Base-by-base conservation (phyloP, 345 rosid species). In the Acer negundo region DNA sequence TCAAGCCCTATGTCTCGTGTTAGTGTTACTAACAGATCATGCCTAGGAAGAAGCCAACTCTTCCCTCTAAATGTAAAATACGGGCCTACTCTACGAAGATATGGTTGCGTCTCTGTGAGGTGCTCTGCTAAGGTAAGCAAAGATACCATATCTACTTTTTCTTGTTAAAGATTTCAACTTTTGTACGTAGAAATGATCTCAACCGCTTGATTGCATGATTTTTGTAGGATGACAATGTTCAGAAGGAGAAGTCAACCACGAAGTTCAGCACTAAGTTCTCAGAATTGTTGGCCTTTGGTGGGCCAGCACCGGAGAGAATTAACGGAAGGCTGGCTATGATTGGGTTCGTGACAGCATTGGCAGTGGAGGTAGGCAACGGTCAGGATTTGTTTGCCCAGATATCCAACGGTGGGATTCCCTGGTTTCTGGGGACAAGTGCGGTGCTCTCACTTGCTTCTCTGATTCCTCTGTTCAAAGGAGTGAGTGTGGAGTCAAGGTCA, bases 221-320 rank as follows among this genome's bases (percentile, higher is more conserved):
- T 23, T 49, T 66, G 40, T 35, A 35, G 69, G 61, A 13, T 2
- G 55, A 68, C 0, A 49, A 13, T 3, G 61, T 67, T 7, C 47
- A 44, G 31, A 55, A 62, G 62, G 71, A 65, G 9, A 4, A 22
- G 23, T 24, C 78, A 3, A 7, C 66, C 10, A 26, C 51, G 38
- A 84, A 81, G 84, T 83, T 80, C 46, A 91, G 92, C 86, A 90
- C 91, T 0, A 89, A 82, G 12, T 88, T 90, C 72, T 59, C 84
- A 0, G 97, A 91, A 38, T 68, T 91, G 42, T 77, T 95, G 13
- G 97, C 97, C 7, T 95, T 95, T 31, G 84, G 94, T 24, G 98
- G 97, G 42, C 93, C 91, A 0, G 97, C 92, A 7, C 98, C 97
- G 13, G 98, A 95, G 85, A 91, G 97, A 79, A 90, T 95, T 51